A percentile compares a stretch with the other conserved stretches of the same genome.
phyloP scores from a whole-genome alignment of 352 stramenopile species.

The Blastocystis sp. region DNA sequence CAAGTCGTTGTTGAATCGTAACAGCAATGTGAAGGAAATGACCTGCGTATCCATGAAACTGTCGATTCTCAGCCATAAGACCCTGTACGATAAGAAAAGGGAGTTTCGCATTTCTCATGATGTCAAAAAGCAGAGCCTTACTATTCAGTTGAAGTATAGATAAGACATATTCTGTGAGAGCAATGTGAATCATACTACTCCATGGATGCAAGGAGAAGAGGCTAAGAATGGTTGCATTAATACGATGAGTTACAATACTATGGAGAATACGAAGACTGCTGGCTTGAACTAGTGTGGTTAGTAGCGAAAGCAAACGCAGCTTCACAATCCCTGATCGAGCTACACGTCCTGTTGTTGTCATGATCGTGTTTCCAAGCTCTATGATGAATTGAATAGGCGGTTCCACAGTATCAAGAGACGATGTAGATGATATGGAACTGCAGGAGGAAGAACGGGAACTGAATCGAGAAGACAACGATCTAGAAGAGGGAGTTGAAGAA shows the following conservation, averaged over 20 bases:
- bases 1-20: background rate
- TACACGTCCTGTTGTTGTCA: background rate
- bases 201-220: constrained; percentile 13
- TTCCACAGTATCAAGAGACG: background rate
- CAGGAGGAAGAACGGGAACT: background rate
- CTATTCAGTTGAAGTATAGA: background rate
- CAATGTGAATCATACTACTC: constrained; percentile 12
- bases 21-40: background rate
- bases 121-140: background rate
- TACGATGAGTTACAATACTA: background rate
- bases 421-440: background rate
- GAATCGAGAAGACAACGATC: background rate
- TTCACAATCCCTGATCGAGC: background rate
- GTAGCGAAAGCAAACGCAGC: background rate
- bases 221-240: background rate
- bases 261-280: background rate
- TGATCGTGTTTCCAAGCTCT: background rate
- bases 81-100: background rate
- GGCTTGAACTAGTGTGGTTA: background rate
- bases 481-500: background rate
- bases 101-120: background rate
- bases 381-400: background rate
- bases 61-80: background rate
- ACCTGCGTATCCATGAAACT: background rate
- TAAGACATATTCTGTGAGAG: background rate